These are phyloP conservation scores for Penicillium sp. DNA, from an alignment of 2,329 filamentous ascomycete genomes.

Conservation along the genomic window DNA sequence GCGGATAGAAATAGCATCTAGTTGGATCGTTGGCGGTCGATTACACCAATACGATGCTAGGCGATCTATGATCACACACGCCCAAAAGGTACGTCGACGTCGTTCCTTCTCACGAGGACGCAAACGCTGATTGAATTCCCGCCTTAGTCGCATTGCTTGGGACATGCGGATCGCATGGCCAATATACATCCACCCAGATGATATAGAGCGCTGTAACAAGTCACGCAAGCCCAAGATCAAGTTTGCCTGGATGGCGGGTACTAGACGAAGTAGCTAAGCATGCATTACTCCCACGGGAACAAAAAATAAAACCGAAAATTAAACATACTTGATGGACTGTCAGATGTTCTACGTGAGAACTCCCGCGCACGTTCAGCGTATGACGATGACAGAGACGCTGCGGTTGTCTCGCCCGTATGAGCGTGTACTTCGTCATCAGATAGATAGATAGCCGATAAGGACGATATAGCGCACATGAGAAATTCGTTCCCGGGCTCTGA, in stretches of 20 bases:
- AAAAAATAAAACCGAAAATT: neutral
- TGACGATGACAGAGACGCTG: neutral
- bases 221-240: neutral
- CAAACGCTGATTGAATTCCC: neutral
- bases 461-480: neutral
- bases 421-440: neutral
- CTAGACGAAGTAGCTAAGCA: neutral
- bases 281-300: neutral
- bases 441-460: slow-evolving; percentile 1
- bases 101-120: slow-evolving; percentile 3
- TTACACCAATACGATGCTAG: neutral
- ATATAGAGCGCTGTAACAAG: neutral
- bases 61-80: slow-evolving; percentile 1
- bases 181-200: neutral
- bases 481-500: neutral
- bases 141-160: neutral
- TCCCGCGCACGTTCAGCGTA: neutral
- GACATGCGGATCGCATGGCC: neutral
- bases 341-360: neutral
- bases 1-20: slow-evolving; percentile 1
- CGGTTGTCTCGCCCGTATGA: neutral
- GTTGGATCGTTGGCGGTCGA: neutral
- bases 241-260: neutral
- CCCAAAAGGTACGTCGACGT: neutral
- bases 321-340: slow-evolving; percentile 1